These are phyloP conservation scores for Pleurotus djamor DNA, from an alignment of 768 basidiomycete genomes.

Conservation along the genomic window DNA sequence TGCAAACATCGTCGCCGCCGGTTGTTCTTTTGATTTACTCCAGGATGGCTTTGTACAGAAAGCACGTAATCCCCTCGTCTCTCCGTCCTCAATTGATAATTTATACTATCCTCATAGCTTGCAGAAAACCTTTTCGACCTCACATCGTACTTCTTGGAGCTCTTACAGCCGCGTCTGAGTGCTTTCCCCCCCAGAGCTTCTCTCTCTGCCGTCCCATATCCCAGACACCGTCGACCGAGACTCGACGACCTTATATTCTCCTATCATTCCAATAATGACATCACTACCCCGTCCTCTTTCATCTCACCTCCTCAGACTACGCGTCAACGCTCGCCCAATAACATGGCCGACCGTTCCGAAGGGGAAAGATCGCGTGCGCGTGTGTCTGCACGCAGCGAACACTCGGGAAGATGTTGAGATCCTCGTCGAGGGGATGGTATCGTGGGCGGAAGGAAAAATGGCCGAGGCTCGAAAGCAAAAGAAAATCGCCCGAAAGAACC, in stretches of 20 bases:
- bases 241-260: conserved; percentile 41
- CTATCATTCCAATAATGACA: conserved; percentile 86
- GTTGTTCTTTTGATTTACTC: conserved; percentile 80
- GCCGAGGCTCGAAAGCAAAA: conserved; percentile 10
- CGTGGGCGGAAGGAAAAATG: conserved; percentile 43
- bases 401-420: conserved; percentile 57
- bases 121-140: conserved; percentile 40
- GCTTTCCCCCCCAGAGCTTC: conserved; percentile 31
- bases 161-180: conserved; percentile 26
- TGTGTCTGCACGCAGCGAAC: conserved; percentile 88
- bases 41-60: conserved; percentile 60
- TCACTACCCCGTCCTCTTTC: conserved; percentile 75
- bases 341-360: conserved; percentile 89
- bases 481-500: not conserved
- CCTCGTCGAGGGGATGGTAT: conserved; percentile 48
- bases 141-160: conserved; percentile 36
- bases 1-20: conserved; percentile 71
- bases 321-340: conserved; percentile 73
- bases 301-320: conserved; percentile 49
- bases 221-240: conserved; percentile 1
- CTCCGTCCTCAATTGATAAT: not conserved
- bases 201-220: conserved; percentile 35
- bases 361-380: conserved; percentile 78
- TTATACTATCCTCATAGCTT: conserved; percentile 16
- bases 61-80: conserved; percentile 33